Percentiles rank a stretch among this genome's conserved stretches.
Evolutionary conservation across 371 early-diverging fungal species (phyloP).

Genomic region (Syncephalastrum monosporum): DNA sequence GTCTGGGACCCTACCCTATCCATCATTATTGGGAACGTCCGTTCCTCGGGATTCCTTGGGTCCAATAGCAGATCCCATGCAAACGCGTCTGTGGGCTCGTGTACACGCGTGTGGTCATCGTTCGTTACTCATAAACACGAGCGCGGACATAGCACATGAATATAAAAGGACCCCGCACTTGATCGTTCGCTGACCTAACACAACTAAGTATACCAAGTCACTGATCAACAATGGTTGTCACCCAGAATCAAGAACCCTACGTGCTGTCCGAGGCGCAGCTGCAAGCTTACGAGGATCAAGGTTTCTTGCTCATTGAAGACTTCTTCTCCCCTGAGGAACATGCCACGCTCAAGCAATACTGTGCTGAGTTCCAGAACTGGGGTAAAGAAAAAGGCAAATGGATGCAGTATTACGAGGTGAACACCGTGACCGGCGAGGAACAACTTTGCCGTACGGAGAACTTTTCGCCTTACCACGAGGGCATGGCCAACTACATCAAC

Average conservation of each 20-base stretch:
- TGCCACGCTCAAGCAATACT: constrained; percentile 28
- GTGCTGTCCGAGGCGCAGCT: constrained; percentile 38
- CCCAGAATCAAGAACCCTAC: constrained; percentile 27
- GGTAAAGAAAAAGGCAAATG: constrained; percentile 55
- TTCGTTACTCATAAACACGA: not conserved
- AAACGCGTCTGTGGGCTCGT: not conserved
- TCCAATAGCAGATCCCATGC: not conserved
- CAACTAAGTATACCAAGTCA: not conserved
- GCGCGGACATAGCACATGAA: constrained; percentile 1
- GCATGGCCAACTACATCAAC: constrained; percentile 36
- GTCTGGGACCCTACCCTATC: no score
- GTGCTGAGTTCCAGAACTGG: constrained; percentile 45
- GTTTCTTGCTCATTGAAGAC: constrained; percentile 52
- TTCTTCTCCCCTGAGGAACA: constrained; percentile 46
- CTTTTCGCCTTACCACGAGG: constrained; percentile 50
- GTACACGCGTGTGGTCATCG: not conserved
- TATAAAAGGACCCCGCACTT: no score
- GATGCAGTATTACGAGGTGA: constrained; percentile 61
- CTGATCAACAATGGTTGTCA: constrained; percentile 9
- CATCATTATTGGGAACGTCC: no score
- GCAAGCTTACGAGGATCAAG: constrained; percentile 37
- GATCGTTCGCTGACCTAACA: no score
- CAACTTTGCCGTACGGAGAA: constrained; percentile 60
- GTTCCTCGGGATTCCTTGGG: no score
- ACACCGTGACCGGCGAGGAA: constrained; percentile 32